Base-by-base conservation (phyloP, 768 basidiomycete genomes). In the Boletus reticuloceps region DNA sequence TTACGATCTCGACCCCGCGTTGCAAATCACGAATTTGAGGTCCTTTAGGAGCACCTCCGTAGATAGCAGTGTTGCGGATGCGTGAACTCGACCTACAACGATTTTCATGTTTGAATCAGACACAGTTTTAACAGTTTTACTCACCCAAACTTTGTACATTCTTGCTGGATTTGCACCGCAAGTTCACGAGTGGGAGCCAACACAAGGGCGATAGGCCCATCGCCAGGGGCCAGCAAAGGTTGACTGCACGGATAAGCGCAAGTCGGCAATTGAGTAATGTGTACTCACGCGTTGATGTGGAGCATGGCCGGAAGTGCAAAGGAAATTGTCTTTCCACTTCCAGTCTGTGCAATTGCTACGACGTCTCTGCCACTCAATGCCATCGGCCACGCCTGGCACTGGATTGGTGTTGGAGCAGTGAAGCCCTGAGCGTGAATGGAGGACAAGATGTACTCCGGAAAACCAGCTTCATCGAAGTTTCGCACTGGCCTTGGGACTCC, bases 361-460 rank as follows among this genome's bases (percentile, higher is more conserved):
- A 98, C 81, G 73, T 99, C 96, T 57, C 93, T 82, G 51, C 96
- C 96, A 47, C 82, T 92, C 29, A 98, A 78, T 4, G 97, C 96
- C 94, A 98, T 98, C 0, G 97, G 97, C 97, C 97, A 99, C 17
- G 95, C 90, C 71, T 99, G 97, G 68, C 96, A 97, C 69, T 99
- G 97, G 67, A 99, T 98, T 47, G 97, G 88, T 8, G 96, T 94
- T 0, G 97, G 97, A 2, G 81, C 70, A 29, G 84, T 72, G 76
- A 99, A 99, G 32, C 97, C 97, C 75, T 97, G 94, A 11, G 92
- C 91, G 56, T 83, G 88, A 72, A 99, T 95, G 48, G 96, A 91
- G 50, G 83, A 75, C 86, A 98, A 86, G 57, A 99, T 82, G 73
- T 98, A 98, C 64, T 96, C 93, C 11, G 97, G 97, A 75, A 98